phyloP scores from a whole-genome alignment of 1,284 basidiomycete genomes.

The Pholiota adiposa region DNA sequence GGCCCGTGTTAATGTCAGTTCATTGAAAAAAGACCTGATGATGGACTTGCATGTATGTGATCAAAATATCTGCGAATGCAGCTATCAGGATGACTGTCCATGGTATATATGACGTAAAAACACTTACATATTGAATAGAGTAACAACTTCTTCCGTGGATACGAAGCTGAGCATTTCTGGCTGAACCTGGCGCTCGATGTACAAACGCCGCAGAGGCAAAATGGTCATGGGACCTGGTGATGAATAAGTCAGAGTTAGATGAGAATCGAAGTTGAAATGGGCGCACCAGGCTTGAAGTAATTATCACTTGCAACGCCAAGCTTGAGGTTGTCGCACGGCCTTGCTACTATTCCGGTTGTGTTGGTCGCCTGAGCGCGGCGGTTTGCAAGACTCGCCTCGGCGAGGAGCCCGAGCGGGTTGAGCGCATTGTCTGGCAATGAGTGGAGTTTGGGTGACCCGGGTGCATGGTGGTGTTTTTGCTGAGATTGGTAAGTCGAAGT shows the following conservation, averaged over 20 bases:
- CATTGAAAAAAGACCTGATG: background rate
- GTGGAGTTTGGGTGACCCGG: conserved; percentile 79
- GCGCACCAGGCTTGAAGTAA: conserved; percentile 92
- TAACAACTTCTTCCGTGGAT: conserved; percentile 82
- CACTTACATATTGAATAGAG: conserved; percentile 89
- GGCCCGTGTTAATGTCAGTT: background rate
- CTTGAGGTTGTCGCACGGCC: conserved; percentile 44
- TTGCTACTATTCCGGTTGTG: conserved; percentile 41
- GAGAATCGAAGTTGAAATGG: conserved; percentile 2
- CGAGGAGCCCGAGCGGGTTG: conserved; percentile 89
- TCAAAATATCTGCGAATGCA: conserved; percentile 68
- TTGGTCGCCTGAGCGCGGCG: conserved; percentile 57
- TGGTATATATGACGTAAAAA: conserved; percentile 9
- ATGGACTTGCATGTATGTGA: conserved; percentile 66
- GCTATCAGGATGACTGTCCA: conserved; percentile 11
- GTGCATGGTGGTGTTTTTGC: conserved; percentile 31
- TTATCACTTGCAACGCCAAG: conserved; percentile 88
- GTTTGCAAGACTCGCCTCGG: conserved; percentile 90
- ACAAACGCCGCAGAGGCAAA: conserved; percentile 81
- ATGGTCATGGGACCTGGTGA: conserved; percentile 81
- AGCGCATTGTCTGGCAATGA: conserved; percentile 89
- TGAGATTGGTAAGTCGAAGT: conserved; percentile 10
- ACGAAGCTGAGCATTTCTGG: conserved; percentile 91
- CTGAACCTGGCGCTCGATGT: conserved; percentile 88
- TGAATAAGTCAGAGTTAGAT: conserved; percentile 15